Conservation (phyloP, 495 filamentous ascomycete species). For the Extremus antarcticus region DNA sequence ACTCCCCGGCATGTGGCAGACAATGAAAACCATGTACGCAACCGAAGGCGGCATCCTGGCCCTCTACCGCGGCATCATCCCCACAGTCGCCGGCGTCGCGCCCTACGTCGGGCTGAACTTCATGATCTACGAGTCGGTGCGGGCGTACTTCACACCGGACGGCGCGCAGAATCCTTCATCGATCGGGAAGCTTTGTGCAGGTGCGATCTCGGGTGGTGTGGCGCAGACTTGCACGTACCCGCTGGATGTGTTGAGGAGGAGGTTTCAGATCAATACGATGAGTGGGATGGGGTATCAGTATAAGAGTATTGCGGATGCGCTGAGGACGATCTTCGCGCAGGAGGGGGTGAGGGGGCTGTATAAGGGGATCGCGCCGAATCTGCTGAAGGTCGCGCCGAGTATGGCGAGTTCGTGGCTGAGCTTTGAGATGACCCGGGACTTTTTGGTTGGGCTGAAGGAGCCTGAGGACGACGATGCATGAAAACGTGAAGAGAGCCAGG, state of each 20-base stretch:
- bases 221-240: conserved; percentile 98
- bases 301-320: conserved; percentile 71
- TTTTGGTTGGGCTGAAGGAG: conserved; percentile 45
- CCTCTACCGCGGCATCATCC: conserved; percentile 83
- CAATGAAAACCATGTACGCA: conserved; percentile 73
- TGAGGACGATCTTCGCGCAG: conserved; percentile 65
- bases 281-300: conserved; percentile 97
- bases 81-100: conserved; percentile 89
- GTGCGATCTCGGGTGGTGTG: conserved; percentile 86
- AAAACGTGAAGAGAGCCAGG: no score
- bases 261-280: conserved; percentile 99
- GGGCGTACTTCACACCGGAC: conserved; percentile 74
- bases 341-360: conserved; percentile 74
- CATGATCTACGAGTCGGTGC: conserved; percentile 88
- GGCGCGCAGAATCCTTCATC: conserved; percentile 75
- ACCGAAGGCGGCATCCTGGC: conserved; percentile 76
- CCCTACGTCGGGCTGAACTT: conserved; percentile 97
- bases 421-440: conserved; percentile 85
- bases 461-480: conserved; percentile 3
- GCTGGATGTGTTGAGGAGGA: conserved; percentile 91
- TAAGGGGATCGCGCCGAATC: conserved; percentile 87
- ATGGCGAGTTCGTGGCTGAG: conserved; percentile 98
- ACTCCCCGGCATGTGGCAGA: conserved; percentile 87
- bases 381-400: conserved; percentile 93
- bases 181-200: conserved; percentile 72